These are phyloP conservation scores for Penicillium canescens DNA, from an alignment of 495 filamentous ascomycete species.

Conservation along the genomic window DNA sequence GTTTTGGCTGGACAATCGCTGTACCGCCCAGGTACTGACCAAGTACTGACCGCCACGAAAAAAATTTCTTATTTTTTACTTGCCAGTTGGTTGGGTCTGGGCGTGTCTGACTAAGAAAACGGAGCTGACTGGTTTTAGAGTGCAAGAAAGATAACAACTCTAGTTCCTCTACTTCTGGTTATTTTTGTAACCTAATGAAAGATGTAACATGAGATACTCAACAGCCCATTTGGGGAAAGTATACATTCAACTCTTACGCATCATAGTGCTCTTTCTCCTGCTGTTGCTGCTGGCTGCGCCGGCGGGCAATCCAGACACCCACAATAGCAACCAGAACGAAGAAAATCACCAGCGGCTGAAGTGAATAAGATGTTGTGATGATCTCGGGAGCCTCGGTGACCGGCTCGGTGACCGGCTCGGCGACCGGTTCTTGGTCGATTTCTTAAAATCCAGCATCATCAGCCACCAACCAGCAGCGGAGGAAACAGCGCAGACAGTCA, in stretches of 20 bases:
- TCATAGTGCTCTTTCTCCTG: slow-evolving; percentile 17
- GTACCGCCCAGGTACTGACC: not conserved
- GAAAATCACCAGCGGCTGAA: slow-evolving; percentile 44
- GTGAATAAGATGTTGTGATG: slow-evolving; percentile 21
- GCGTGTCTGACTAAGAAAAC: slow-evolving; percentile 10
- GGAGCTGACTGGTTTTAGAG: slow-evolving; percentile 1
- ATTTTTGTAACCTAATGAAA: not conserved
- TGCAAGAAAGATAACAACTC: not conserved
- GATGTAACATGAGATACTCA: slow-evolving; percentile 1
- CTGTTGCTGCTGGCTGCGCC: slow-evolving; percentile 20
- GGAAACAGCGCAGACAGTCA: slow-evolving; percentile 24
- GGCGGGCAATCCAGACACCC: slow-evolving; percentile 35
- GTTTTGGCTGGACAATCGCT: not conserved
- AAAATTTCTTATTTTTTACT: slow-evolving; percentile 12
- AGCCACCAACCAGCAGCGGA: slow-evolving; percentile 34
- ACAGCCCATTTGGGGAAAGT: not conserved
- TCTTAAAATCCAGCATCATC: slow-evolving; percentile 34
- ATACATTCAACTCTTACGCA: slow-evolving; percentile 11
- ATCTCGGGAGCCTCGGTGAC: slow-evolving; percentile 14
- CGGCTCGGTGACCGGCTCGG: slow-evolving; percentile 4
- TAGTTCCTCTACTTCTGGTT: not conserved
- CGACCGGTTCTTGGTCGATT: slow-evolving; percentile 14
- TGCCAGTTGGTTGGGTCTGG: slow-evolving; percentile 10
- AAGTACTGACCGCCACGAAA: slow-evolving; percentile 11
- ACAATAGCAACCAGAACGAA: slow-evolving; percentile 40